These are phyloP conservation scores for Apiotrichum sp. DNA, from an alignment of 1,284 basidiomycete genomes.

Conservation along the genomic window DNA sequence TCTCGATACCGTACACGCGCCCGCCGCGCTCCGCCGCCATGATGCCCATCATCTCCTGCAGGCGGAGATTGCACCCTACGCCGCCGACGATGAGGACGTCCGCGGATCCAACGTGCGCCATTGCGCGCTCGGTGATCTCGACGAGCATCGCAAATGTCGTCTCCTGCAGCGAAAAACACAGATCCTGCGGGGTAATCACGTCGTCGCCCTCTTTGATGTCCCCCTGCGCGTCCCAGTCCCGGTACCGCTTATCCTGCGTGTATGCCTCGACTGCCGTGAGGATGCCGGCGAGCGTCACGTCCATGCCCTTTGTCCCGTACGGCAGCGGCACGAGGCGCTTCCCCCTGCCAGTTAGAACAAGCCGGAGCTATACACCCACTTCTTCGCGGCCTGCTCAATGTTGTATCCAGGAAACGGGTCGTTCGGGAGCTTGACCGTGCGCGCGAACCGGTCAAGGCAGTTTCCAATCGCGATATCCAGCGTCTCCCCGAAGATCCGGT, in stretches of 20 bases:
- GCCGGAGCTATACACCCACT: slow-evolving; percentile 50
- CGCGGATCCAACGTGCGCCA: slow-evolving; percentile 95
- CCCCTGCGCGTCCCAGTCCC: slow-evolving; percentile 43
- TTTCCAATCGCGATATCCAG: slow-evolving; percentile 99
- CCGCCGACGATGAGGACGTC: slow-evolving; percentile 98
- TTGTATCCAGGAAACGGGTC: slow-evolving; percentile 98
- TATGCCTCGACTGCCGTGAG: slow-evolving; percentile 83
- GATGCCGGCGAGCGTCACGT: slow-evolving; percentile 89
- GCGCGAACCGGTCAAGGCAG: slow-evolving; percentile 92
- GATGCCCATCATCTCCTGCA: slow-evolving; percentile 98
- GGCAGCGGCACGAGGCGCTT: slow-evolving; percentile 71
- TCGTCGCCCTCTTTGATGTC: slow-evolving; percentile 46
- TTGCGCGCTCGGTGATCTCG: slow-evolving; percentile 97
- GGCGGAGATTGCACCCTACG: slow-evolving; percentile 89
- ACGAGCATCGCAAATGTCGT: slow-evolving; percentile 98
- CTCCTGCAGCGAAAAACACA: slow-evolving; percentile 96
- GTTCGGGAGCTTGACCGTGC: slow-evolving; percentile 92
- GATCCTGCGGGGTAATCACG: slow-evolving; percentile 82
- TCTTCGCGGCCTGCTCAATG: slow-evolving; percentile 92
- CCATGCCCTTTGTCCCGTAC: slow-evolving; percentile 99
- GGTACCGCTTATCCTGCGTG: slow-evolving; percentile 70
- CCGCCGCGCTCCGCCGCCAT: slow-evolving; percentile 91
- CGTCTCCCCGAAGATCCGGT: slow-evolving; percentile 98
- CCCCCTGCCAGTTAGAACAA: slow-evolving; percentile 35
- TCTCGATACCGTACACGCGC: slow-evolving; percentile 90